Base-by-base conservation (phyloP, 495 filamentous ascomycete genomes). In the Amniculicola lignicola region DNA sequence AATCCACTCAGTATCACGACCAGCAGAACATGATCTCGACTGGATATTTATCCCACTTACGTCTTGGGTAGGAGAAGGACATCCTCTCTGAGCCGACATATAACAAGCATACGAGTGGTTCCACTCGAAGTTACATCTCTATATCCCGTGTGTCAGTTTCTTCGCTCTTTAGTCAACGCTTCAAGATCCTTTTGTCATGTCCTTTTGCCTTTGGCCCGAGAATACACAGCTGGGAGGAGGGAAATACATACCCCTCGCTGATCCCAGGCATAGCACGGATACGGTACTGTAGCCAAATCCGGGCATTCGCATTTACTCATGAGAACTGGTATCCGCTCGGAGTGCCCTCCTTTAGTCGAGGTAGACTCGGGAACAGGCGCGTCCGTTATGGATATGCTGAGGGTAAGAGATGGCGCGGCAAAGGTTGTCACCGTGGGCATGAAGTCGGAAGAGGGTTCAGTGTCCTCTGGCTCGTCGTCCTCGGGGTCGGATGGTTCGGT, bases 51-150 rank as follows among this genome's bases (percentile, higher is more conserved):
- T 9, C n/a, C 10, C 11, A 60, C 57, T 25, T 43, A 60, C 57
- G 1, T 18, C 16, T 33, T 50, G 24, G 11, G 57, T 60, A 11
- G 49, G 49, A 14, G 31, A 38, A 24, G 57, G 57, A 16, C 57
- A 60, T 3, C 57, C 57, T 19, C 1, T 28, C 28, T 48, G 27
- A 5, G 42, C 42, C 11, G 35, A 48, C 1, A 40, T 59, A 37
- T 35, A 54, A 44, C 57, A 60, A n/a, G 35, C 29, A 7, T n/a
- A 42, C 2, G 57, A 60, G 27, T 60, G 50, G 24, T 19, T 21
- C 36, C 49, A 49, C 43, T 60, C 57, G 27, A 60, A 60, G 31
- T 48, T 50, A 25, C 57, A 60, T 18, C 24, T 18, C 57, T 60
- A 31, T 36, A 33, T 21, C 25, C 28, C 12, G 7, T 27, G 29